A percentile compares a stretch with the other conserved stretches of the same genome.
These are phyloP conservation scores for Pisolithus tinctorius DNA, from an alignment of 768 basidiomycete genomes.

Conservation along the genomic window DNA sequence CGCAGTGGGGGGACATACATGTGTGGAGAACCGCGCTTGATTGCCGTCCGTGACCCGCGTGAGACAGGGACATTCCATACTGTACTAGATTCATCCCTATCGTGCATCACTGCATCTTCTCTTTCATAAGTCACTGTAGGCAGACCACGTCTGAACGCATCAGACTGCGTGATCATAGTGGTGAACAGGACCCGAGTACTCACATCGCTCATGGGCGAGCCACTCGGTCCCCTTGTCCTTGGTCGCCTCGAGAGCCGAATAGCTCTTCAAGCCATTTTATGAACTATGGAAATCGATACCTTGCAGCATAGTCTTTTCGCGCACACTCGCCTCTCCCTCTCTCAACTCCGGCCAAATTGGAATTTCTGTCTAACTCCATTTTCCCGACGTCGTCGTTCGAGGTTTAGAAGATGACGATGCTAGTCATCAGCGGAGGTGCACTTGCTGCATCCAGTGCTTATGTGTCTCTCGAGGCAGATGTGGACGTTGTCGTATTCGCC, in stretches of 20 bases:
- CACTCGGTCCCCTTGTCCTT: constrained; percentile 76
- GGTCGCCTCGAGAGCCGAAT: constrained; percentile 64
- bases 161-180: constrained; percentile 6
- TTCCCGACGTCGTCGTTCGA: too few relatives aligned
- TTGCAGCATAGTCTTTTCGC: too few relatives aligned
- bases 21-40: constrained; percentile 64
- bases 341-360: too few relatives aligned
- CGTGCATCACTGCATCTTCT: constrained; percentile 52
- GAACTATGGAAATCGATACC: constrained; percentile 55
- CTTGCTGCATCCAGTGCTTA: too few relatives aligned
- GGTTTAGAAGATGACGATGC: too few relatives aligned
- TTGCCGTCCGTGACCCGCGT: constrained; percentile 72
- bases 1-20: constrained; percentile 38
- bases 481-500: constrained; percentile 56
- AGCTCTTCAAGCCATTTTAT: constrained; percentile 56
- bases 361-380: too few relatives aligned
- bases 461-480: constrained; percentile 82
- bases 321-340: too few relatives aligned
- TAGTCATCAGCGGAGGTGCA: too few relatives aligned
- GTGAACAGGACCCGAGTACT: constrained; percentile 24
- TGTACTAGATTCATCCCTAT: constrained; percentile 35
- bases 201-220: constrained; percentile 93
- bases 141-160: neutral
- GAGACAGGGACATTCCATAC: constrained; percentile 74
- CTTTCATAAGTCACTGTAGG: constrained; percentile 61